Base-by-base conservation (phyloP, 2,329 filamentous ascomycete species). In the Cylindrodendrum hubeiense region DNA sequence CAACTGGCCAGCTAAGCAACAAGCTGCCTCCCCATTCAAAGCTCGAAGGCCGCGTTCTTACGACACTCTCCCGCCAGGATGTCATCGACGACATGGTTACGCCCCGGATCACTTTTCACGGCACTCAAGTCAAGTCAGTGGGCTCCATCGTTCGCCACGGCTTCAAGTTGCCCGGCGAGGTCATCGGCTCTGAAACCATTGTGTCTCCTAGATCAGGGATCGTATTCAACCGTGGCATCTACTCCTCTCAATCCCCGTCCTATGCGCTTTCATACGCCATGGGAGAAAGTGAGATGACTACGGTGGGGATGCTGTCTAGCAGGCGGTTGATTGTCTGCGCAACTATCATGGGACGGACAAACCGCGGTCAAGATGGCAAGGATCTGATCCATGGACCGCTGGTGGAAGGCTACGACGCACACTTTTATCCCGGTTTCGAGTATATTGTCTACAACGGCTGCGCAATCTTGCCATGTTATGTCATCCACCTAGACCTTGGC, bases 281-380 rank as follows among this genome's bases (percentile, higher is more conserved):
- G 12, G 63, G 65, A n/a, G 63, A 67, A n/a, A 72, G 68, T 33
- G 73, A 75, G 51, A 67, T 66, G 33, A 81, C 77, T 1, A 69
- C 73, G 17, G 50, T 74, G 0, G 69, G 73, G 15, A 67, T 79
- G 24, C 76, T 80, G 30, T 78, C 78, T 33, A 79, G 81, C 3
- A 66, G 82, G 50, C 80, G 83, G 50, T 71, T 85, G 4, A 70
- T 85, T 21, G 80, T 84, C 8, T 85, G 82, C 69, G 83, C 82
- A 1, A 81, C 78, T 4, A 61, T 85, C 44, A 85, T 85, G 82
- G 83, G 82, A 2, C 74, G 81, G 2, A 65, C 79, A 1, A 67
- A 54, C 9, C 47, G 30, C 7, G 17, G 24, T 5, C 51, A 49
- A 13, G 22, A 63, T 8, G 51, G 34, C 17, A 37, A 37, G 15